These are phyloP conservation scores for Flagelloscypha sp. DNA, from an alignment of 768 basidiomycete genomes.

Conservation along the genomic window DNA sequence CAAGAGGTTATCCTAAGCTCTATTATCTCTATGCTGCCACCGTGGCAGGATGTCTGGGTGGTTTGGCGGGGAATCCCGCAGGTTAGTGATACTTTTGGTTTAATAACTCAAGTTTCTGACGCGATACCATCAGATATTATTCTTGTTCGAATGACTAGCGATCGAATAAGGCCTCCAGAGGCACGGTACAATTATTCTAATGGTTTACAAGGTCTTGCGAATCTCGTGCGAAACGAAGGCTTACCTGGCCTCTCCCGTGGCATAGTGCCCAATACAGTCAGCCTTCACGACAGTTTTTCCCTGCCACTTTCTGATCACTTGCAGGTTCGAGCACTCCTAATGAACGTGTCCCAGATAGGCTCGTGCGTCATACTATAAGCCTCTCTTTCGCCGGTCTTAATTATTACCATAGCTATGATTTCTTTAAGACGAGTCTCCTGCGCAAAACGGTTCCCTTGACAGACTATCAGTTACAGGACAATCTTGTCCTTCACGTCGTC, in stretches of 20 bases:
- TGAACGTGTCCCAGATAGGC: conserved; percentile 83
- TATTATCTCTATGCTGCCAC: conserved; percentile 57
- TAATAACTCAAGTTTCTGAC: conserved; percentile 1
- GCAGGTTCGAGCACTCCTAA: conserved; percentile 56
- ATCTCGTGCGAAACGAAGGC: conserved; percentile 63
- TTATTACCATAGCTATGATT: conserved; percentile 52
- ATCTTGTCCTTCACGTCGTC: conserved; percentile 55
- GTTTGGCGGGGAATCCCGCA: conserved; percentile 79
- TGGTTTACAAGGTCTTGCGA: conserved; percentile 63
- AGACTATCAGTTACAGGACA: conserved; percentile 56
- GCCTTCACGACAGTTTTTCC: conserved; percentile 14
- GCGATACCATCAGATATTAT: conserved; percentile 46
- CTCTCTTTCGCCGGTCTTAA: conserved; percentile 2
- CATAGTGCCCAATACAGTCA: conserved; percentile 68
- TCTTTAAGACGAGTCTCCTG: conserved; percentile 57
- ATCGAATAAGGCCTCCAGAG: conserved; percentile 65
- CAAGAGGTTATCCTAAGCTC: conserved; percentile 38
- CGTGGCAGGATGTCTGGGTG: conserved; percentile 73
- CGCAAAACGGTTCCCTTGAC: conserved; percentile 43
- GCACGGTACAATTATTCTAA: conserved; percentile 73
- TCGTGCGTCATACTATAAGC: conserved; percentile 45
- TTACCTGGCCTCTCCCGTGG: conserved; percentile 62
- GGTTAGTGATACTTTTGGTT: conserved; percentile 29
- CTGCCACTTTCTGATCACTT: conserved; percentile 12
- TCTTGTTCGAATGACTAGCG: conserved; percentile 84